Base-by-base conservation (phyloP, 2,329 filamentous ascomycete species). In the Phialophora tarda region DNA sequence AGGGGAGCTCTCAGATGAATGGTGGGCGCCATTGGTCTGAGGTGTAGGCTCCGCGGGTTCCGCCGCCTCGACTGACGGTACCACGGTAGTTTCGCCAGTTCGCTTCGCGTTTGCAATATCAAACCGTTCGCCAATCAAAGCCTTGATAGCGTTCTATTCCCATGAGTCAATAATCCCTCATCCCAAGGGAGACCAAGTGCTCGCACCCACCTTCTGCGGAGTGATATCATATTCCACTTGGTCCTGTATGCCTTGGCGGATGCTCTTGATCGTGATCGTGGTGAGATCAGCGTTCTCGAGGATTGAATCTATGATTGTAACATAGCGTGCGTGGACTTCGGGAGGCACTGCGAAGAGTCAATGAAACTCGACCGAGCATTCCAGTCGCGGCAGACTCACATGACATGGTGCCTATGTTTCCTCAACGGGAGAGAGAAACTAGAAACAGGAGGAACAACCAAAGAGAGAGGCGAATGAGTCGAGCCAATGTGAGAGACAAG, bases 41-140 rank as follows among this genome's bases (percentile, higher is more conserved):
- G 69, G 62, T 32, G 73, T 7, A 5, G 68, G 62, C 8, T 69
- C 66, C 32, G 63, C 60, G 1, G 67, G 30, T 41, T 74, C 71
- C 23, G 67, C 66, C 24, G 70, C 67, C 30, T 74, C 71, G 32
- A 71, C 68, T n/a, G 70, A 71, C 58, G 77, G 76, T 34, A 73
- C 66, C 54, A 71, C 80, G 24, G 78, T 74, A 55, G 72, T 78
- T 64, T 76, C 75, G 21, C 77, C 78, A 71, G 79, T 79, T 48
- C 78, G 78, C 50, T 80, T 78, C 30, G 84, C 83, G 58, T 86
- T 86, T 72, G 89, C 85, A 64, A 88, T 85, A 74, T 93, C 90
- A 77, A 93, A 93, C 21, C 90, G 88, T 71, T 86, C 84, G 79
- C 90, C 88, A 63, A 93, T 92, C 57, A 93, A 82, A 59, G 81